Conservation (phyloP, 192 early-diverging fungal species). For the Lunasporangiospora selenospora region DNA sequence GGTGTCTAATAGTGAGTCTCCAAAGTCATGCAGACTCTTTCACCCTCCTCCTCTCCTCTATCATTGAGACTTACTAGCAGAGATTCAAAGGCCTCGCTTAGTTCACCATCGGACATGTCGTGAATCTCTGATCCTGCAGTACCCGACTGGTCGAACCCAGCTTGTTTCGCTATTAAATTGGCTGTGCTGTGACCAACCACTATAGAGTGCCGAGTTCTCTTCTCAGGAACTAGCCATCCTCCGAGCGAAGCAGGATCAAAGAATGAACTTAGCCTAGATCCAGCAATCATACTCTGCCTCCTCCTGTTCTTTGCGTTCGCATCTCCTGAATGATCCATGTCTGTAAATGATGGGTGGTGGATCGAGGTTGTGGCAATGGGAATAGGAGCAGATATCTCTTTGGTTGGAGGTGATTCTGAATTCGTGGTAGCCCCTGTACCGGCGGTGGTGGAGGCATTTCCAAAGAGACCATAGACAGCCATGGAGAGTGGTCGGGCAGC, state of each 20-base stretch:
- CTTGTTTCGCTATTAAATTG: slow-evolving; percentile 25
- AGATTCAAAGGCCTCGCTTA: slow-evolving; percentile 13
- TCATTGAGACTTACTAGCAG: slow-evolving; percentile 24
- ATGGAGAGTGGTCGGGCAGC: slow-evolving; percentile 40
- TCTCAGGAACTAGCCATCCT: slow-evolving; percentile 34
- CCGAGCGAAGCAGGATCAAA: slow-evolving; percentile 34
- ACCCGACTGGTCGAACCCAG: slow-evolving; percentile 3
- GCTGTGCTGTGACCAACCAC: slow-evolving; percentile 22
- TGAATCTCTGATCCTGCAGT: slow-evolving; percentile 8
- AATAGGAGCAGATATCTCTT: slow-evolving; percentile 41
- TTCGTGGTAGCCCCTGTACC: too few species aligned
- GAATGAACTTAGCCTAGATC: slow-evolving; percentile 39
- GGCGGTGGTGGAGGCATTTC: slow-evolving; percentile 5
- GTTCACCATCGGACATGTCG: slow-evolving; percentile 34
- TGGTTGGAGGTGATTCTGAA: slow-evolving; percentile 14
- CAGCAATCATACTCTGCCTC: slow-evolving; percentile 46
- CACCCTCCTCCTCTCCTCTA: too few species aligned
- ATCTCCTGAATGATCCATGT: slow-evolving; percentile 11
- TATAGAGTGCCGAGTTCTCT: slow-evolving; percentile 31
- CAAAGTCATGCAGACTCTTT: too few species aligned
- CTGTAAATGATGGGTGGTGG: slow-evolving; percentile 30
- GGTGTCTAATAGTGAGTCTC: neutral
- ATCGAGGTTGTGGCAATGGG: slow-evolving; percentile 34
- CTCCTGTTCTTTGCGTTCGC: slow-evolving; percentile 9
- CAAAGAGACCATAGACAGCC: slow-evolving; percentile 46